Base-by-base conservation (phyloP, 106 monocot species). In the Platanthera guangdongensis region DNA sequence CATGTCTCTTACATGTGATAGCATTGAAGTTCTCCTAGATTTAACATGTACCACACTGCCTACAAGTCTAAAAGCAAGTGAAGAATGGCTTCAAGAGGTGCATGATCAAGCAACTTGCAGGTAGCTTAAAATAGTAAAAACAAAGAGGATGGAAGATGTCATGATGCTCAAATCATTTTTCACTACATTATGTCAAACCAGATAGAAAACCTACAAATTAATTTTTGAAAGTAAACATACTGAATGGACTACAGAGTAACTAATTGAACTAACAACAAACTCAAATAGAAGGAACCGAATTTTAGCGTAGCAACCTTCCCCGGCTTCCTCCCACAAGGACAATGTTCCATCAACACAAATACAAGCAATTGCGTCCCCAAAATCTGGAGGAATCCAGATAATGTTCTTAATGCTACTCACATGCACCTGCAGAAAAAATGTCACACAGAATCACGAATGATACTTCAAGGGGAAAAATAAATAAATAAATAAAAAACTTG, bases 321-420 rank as follows among this genome's bases (percentile, higher is more conserved):
- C 79, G 70, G 85, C 81, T 81, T 94, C 99, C 82, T 94, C 99
- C 99, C 99, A 99, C 60, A 99, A 52, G 11, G 99, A 99, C 47
- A 99, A 71, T 5, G 89, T 85, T 65, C 99, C 99, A 78, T 94
- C 91, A 47, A 67, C 52, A 72, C 83, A 89, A 62, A 94, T 79
- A 79, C 92, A 92, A 64, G 94, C 89, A 77, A 99, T 73, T 4
- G 90, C 99, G 79, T 99, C 99, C 22, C 99, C 99, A 54, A 84
- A 88, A 55, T 94, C 99, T 6, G 99, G 94, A 73, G 99, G 99
- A 82, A 88, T 69, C 99, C 99, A 99, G 50, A 92, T 72, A 51
- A 99, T 60, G 69, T 90, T 85, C 73, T 39, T 68, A 73, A 99
- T 74, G 45, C 83, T 67, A 69, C 60, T 62, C 51, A 19, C 76